A percentile compares a stretch with the other conserved stretches of the same genome.
Evolutionary conservation across 371 early-diverging fungal species (phyloP).

Genomic region (Mucor racemosus): DNA sequence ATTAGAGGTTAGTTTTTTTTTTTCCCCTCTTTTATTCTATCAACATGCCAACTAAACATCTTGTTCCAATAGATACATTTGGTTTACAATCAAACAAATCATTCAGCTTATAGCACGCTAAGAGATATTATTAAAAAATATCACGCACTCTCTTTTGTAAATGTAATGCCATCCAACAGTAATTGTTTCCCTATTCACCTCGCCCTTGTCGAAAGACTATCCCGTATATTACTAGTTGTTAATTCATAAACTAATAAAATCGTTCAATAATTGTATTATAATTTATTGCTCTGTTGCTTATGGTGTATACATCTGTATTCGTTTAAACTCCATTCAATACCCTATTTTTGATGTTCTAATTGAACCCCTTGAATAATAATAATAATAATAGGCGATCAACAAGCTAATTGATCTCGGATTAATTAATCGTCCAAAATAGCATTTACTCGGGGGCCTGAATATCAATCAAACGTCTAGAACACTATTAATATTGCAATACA

Average conservation of each 20-base stretch:
- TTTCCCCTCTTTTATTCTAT: not conserved
- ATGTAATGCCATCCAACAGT: conserved; percentile 52
- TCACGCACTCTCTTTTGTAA: conserved; percentile 60
- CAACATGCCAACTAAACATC: not conserved
- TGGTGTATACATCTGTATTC: too few relatives aligned
- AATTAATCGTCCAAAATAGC: too few relatives aligned
- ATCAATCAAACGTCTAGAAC: too few relatives aligned
- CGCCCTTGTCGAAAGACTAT: conserved; percentile 55
- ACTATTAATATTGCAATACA: too few relatives aligned
- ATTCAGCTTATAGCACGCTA: conserved; percentile 49
- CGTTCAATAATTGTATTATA: not conserved
- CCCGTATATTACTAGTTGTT: conserved; percentile 43
- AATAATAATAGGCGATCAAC: too few relatives aligned
- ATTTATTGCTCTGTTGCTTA: too few relatives aligned
- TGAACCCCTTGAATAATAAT: too few relatives aligned
- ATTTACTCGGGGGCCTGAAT: too few relatives aligned
- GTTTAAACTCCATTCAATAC: too few relatives aligned
- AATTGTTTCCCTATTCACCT: conserved; percentile 63
- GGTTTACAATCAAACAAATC: conserved; percentile 48
- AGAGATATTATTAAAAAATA: conserved; percentile 64
- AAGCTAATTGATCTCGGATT: too few relatives aligned
- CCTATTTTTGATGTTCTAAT: too few relatives aligned
- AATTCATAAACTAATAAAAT: conserved; percentile 11
- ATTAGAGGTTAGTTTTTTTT: conserved; percentile 48
- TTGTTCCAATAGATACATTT: conserved; percentile 37